phyloP scores from a whole-genome alignment of 2,329 filamentous ascomycete species.

The Aspergillus luchuensis region DNA sequence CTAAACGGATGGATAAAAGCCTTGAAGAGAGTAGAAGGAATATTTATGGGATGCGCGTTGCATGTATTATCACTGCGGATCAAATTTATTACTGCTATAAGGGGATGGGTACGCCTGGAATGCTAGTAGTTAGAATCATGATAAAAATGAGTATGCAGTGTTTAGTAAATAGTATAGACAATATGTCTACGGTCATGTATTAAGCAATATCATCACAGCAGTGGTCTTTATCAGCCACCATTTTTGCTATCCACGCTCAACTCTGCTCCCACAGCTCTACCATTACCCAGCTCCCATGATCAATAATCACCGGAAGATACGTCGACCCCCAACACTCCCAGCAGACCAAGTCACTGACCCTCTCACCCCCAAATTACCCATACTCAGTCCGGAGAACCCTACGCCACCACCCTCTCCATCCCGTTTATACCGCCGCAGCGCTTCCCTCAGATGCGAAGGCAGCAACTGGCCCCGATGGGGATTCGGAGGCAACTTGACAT shows the following conservation, averaged over 20 bases:
- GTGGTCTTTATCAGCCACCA: background rate
- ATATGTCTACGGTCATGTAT: background rate
- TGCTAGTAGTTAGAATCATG: too few species aligned
- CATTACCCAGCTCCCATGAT: background rate
- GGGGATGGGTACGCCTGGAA: too few species aligned
- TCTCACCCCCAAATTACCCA: slow-evolving; percentile 47
- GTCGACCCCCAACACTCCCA: slow-evolving; percentile 43
- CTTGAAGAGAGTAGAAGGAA: too few species aligned
- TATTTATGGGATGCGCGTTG: too few species aligned
- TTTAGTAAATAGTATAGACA: background rate
- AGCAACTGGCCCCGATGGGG: slow-evolving; percentile 51
- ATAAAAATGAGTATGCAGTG: too few species aligned
- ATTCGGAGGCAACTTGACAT: slow-evolving; percentile 43
- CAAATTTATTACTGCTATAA: too few species aligned
- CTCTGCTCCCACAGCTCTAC: background rate
- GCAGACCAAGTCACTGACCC: slow-evolving; percentile 48
- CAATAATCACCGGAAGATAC: slow-evolving; percentile 39
- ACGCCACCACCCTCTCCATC: slow-evolving; percentile 52
- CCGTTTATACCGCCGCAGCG: slow-evolving; percentile 51
- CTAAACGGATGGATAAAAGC: too few species aligned
- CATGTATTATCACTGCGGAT: too few species aligned
- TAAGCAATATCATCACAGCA: background rate
- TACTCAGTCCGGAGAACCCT: slow-evolving; percentile 51
- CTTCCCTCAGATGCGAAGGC: slow-evolving; percentile 53
- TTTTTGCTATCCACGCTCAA: background rate